A percentile compares a stretch with the other conserved stretches of the same genome.
phyloP scores from a whole-genome alignment of 2,329 filamentous ascomycete genomes.

The Ophiocordyceps sinensis region DNA sequence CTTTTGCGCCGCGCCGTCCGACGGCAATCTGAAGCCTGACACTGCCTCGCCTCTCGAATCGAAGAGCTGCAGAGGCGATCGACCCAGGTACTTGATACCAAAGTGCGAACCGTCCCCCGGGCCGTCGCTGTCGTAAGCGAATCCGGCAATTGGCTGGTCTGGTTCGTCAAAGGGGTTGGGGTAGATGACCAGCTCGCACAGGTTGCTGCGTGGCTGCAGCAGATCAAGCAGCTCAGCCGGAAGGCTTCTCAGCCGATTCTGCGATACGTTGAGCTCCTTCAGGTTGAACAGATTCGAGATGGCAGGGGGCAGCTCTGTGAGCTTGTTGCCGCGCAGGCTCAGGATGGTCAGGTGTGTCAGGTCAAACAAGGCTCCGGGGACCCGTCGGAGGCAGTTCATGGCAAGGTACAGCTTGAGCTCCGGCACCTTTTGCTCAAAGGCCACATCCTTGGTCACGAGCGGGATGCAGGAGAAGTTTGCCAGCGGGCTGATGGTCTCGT shows the following conservation, averaged over 20 bases:
- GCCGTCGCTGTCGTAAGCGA: conserved; percentile 1
- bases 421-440: conserved; percentile 44
- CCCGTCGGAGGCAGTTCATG: conserved; percentile 37
- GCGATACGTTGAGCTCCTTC: conserved; percentile 48
- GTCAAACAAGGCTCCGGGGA: conserved; percentile 48
- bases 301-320: conserved; percentile 44
- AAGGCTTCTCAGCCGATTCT: conserved; percentile 45
- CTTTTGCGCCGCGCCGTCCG: conserved; percentile 6
- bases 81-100: conserved; percentile 4
- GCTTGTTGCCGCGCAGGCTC: conserved; percentile 48
- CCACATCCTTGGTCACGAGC: conserved; percentile 37
- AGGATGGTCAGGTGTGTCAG: conserved; percentile 48
- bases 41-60: conserved; percentile 14
- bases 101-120: neutral
- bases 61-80: conserved; percentile 17
- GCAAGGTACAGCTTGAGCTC: conserved; percentile 47
- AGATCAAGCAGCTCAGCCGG: conserved; percentile 49
- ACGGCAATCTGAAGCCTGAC: conserved; percentile 16
- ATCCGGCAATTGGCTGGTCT: conserved; percentile 4
- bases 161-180: conserved; percentile 49
- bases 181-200: conserved; percentile 39
- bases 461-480: conserved; percentile 39
- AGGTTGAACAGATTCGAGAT: conserved; percentile 45
- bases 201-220: conserved; percentile 26
- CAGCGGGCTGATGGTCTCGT: conserved; percentile 42